Evolutionary conservation across 371 early-diverging fungal species (phyloP).

Genomic region (Actinomortierella wolfii): DNA sequence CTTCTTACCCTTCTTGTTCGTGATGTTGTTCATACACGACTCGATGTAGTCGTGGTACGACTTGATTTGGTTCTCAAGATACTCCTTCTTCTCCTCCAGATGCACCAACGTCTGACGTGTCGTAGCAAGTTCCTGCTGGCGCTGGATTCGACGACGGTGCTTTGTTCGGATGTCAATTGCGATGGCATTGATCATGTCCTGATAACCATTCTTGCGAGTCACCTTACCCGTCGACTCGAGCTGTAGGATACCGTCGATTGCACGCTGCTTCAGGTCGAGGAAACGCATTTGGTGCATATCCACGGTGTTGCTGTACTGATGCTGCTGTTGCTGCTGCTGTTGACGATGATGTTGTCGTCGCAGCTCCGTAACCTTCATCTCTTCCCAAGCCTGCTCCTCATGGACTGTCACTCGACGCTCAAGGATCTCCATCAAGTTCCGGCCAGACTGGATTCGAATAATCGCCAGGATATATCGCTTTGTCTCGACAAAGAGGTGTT

Average conservation of each 20-base stretch:
- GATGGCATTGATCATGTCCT: slow-evolving; percentile 90
- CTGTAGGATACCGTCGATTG: slow-evolving; percentile 74
- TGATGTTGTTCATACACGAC: slow-evolving; percentile 86
- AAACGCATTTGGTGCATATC: slow-evolving; percentile 65
- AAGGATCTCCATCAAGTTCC: slow-evolving; percentile 81
- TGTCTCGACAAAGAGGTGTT: slow-evolving; percentile 84
- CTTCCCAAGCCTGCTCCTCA: slow-evolving; percentile 68
- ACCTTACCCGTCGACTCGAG: slow-evolving; percentile 74
- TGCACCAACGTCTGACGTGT: slow-evolving; percentile 80
- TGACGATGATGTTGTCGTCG: slow-evolving; percentile 23
- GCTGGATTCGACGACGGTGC: slow-evolving; percentile 80
- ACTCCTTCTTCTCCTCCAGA: slow-evolving; percentile 80
- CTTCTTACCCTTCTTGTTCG: slow-evolving; percentile 79
- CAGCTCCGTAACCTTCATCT: slow-evolving; percentile 31
- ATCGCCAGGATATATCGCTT: slow-evolving; percentile 87
- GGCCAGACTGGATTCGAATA: slow-evolving; percentile 83
- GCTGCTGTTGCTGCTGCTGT: slow-evolving; percentile 40
- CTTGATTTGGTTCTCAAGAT: slow-evolving; percentile 83
- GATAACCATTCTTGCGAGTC: slow-evolving; percentile 64
- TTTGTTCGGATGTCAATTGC: slow-evolving; percentile 93
- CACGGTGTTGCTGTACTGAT: slow-evolving; percentile 45
- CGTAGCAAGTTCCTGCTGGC: slow-evolving; percentile 73
- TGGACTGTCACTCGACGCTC: slow-evolving; percentile 68
- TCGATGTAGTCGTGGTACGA: slow-evolving; percentile 90
- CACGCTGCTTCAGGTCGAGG: slow-evolving; percentile 65